phyloP scores from a whole-genome alignment of 495 filamentous ascomycete species.

The Lepidopterella palustris region DNA sequence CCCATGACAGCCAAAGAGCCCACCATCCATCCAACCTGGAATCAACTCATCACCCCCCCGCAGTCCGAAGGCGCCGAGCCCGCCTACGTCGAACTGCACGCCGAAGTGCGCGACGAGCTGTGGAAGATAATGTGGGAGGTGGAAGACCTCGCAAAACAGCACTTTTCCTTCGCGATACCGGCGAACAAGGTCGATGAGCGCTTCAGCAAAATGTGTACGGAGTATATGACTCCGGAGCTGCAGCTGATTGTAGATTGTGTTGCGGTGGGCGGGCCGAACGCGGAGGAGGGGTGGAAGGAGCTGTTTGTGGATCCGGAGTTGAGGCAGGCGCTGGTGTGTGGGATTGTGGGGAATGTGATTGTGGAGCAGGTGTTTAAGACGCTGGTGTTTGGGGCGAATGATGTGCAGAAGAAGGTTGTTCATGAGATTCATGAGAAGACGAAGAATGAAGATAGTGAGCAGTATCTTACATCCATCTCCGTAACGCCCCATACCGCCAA shows the following conservation, averaged over 20 bases:
- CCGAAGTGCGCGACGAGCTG: slow-evolving; percentile 18
- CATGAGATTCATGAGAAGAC: slow-evolving; percentile 1
- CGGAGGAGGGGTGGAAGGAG: slow-evolving; percentile 10
- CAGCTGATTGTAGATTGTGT: slow-evolving; percentile 13
- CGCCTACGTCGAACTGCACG: slow-evolving; percentile 6
- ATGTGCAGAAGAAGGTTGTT: neutral
- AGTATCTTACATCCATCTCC: too few species aligned
- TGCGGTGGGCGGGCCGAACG: slow-evolving; percentile 19
- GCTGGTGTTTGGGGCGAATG: slow-evolving; percentile 12
- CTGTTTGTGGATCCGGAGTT: slow-evolving; percentile 9
- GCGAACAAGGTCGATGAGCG: neutral
- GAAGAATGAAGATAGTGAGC: slow-evolving; percentile 14
- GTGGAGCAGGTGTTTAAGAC: slow-evolving; percentile 20
- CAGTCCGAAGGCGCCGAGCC: slow-evolving; percentile 8
- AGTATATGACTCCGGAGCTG: slow-evolving; percentile 7
- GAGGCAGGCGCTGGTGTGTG: slow-evolving; percentile 11
- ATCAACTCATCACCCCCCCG: too few species aligned
- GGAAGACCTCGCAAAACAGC: slow-evolving; percentile 3
- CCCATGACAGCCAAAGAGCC: too few species aligned
- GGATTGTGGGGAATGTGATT: slow-evolving; percentile 21
- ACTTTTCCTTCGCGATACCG: neutral
- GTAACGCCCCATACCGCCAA: too few species aligned
- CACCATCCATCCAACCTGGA: too few species aligned
- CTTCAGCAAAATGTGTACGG: neutral
- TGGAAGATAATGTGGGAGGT: slow-evolving; percentile 18